Conservation (phyloP, 805 yeast genomes). For the Suhomyces faveliae region DNA sequence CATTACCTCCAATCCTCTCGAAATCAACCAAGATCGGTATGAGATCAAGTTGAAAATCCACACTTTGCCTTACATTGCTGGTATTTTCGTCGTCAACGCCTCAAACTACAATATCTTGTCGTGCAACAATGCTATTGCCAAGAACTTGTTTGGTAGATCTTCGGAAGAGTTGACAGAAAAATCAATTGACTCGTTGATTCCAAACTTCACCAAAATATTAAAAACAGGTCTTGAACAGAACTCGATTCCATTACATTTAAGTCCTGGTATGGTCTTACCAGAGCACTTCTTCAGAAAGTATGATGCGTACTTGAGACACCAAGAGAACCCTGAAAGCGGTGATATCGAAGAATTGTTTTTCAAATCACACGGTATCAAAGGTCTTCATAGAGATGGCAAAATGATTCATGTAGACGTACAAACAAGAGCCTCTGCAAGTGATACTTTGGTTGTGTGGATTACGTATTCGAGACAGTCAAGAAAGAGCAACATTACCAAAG, state of each 20-base stretch:
- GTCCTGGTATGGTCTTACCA: constrained; percentile 78
- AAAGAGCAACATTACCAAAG: constrained; percentile 22
- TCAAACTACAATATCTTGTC: constrained; percentile 54
- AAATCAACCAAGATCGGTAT: constrained; percentile 38
- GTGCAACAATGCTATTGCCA: constrained; percentile 74
- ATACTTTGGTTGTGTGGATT: constrained; percentile 73
- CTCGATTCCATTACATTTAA: constrained; percentile 19
- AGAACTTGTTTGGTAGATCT: constrained; percentile 72
- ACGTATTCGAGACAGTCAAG: constrained; percentile 64
- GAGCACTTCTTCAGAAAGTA: constrained; percentile 86
- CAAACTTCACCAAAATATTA: constrained; percentile 54
- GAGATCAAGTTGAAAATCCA: constrained; percentile 64
- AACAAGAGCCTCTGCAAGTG: constrained; percentile 62
- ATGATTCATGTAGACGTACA: constrained; percentile 72
- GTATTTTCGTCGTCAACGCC: constrained; percentile 69
- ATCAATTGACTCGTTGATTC: constrained; percentile 58
- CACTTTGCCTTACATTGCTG: constrained; percentile 83
- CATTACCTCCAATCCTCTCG: constrained; percentile 58
- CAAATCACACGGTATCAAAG: constrained; percentile 66
- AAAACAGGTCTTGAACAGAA: constrained; percentile 35
- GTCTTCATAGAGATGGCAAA: constrained; percentile 68
- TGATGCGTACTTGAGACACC: constrained; percentile 40
- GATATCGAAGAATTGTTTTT: constrained; percentile 53
- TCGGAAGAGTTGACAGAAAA: constrained; percentile 41
- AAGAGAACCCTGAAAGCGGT: constrained; percentile 13